phyloP scores from a whole-genome alignment of 2,329 filamentous ascomycete genomes.

The Arthrobotrys sphaeroides region DNA sequence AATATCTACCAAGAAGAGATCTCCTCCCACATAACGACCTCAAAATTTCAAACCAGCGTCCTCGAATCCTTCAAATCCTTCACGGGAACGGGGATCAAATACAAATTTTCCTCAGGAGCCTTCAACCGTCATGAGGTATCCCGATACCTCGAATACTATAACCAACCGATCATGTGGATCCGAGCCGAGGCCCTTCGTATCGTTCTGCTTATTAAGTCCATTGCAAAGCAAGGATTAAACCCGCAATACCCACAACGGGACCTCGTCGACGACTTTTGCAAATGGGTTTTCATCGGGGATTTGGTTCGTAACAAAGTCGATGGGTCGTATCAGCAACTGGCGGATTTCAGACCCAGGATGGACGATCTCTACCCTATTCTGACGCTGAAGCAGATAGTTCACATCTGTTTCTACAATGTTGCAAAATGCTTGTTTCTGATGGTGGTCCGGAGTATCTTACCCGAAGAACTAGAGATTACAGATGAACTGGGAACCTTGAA shows the following conservation, averaged over 20 bases:
- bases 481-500: constrained; percentile 16
- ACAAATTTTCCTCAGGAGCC: neutral
- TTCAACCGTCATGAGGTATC: neutral
- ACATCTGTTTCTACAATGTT: constrained; percentile 36
- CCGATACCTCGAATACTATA: constrained; percentile 14
- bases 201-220: constrained; percentile 1
- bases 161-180: constrained; percentile 46
- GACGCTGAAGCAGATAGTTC: constrained; percentile 20
- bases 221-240: constrained; percentile 5
- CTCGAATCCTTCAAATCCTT: constrained; percentile 21
- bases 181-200: constrained; percentile 29
- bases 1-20: constrained; percentile 26
- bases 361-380: constrained; percentile 29
- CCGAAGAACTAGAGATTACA: constrained; percentile 13
- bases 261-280: constrained; percentile 26
- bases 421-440: constrained; percentile 23
- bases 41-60: constrained; percentile 1
- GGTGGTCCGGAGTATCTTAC: constrained; percentile 12
- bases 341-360: constrained; percentile 12
- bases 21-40: neutral
- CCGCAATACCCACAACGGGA: constrained; percentile 17
- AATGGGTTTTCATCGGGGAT: constrained; percentile 23
- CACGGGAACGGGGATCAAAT: constrained; percentile 17
- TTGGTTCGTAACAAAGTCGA: constrained; percentile 23
- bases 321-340: constrained; percentile 8